Base-by-base conservation (phyloP, 2,329 filamentous ascomycete species). In the Cladophialophora chaetospira region DNA sequence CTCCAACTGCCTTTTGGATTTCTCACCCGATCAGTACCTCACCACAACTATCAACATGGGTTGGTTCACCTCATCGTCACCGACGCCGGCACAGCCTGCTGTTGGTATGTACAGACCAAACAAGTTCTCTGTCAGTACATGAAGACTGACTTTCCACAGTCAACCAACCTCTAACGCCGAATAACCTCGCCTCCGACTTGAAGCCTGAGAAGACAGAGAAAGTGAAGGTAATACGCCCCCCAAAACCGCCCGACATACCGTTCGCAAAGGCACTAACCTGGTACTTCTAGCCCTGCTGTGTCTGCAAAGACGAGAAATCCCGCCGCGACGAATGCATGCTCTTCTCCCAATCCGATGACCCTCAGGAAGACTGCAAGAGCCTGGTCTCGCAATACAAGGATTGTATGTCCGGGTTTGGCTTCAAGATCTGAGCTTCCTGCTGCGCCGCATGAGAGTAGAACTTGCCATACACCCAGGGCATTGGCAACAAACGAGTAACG, bases 241-340 rank as follows among this genome's bases (percentile, higher is more conserved):
- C 38, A 17, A 11, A n/a, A 15, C 28, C 28, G n/a, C 36, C 17
- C 17, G 21, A 5, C 42, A 10, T 55, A 17, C 3, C 11, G 21
- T 25, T 38, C 21, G 38, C 57, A 29, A 13, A 50, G 46, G 9
- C 9, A 17, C 17, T 51, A 21, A 21, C 62, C 28, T 31, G 17
- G 53, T 50, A 15, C 13, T 9, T 26, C 36, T 52, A 97, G 91
- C 93, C 93, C 40, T 97, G 94, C 83, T 97, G 94, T 72, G 94
- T 97, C 26, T 99, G 94, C 84, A 97, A 92, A 72, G 85, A 94
- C 42, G 91, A 99, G 75, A 99, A 99, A 75, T 81, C 89, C 35
- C 83, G 83, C 66, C 90, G 94, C 63, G 94, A 99, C 77, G 92
- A 99, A 76, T 99, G 94, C 81, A 97, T 99, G 93, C 88, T 99